Percentiles rank a stretch among this genome's conserved stretches.
These are phyloP conservation scores for Plasmodium gaboni DNA, from an alignment of 169 alveolate species.

Conservation along the genomic window DNA sequence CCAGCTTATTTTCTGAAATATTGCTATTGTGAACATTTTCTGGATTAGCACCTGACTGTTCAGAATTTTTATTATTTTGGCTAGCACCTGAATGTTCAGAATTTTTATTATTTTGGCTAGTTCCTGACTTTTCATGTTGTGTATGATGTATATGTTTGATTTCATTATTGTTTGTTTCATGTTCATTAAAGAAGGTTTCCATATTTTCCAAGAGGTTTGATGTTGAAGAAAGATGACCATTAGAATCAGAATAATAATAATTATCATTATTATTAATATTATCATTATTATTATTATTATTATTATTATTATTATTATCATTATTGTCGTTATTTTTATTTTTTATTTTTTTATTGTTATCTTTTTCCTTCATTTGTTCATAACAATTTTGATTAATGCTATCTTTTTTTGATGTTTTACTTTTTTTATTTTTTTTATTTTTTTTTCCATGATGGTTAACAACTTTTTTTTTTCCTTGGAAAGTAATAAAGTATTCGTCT, in stretches of 20 bases:
- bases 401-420: constrained; percentile 22
- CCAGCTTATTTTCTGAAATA: not conserved
- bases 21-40: not conserved
- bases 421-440: constrained; percentile 34
- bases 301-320: not conserved
- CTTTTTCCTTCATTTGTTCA: not conserved
- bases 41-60: not conserved
- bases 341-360: not conserved
- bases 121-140: not conserved
- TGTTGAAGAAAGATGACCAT: not conserved
- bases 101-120: not conserved
- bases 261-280: not conserved
- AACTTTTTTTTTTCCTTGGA: constrained; percentile 79
- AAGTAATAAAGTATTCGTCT: constrained; percentile 84
- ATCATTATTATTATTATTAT: not conserved
- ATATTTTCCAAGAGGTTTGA: not conserved
- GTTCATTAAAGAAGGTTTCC: not conserved
- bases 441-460: constrained; percentile 4
- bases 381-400: not conserved
- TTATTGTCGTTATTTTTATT: not conserved
- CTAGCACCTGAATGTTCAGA: not conserved
- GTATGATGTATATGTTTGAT: not conserved
- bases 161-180: not conserved
- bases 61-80: not conserved
- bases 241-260: not conserved